These are phyloP conservation scores for Lasiosphaeria hispida DNA, from an alignment of 495 filamentous ascomycete species.

Conservation along the genomic window DNA sequence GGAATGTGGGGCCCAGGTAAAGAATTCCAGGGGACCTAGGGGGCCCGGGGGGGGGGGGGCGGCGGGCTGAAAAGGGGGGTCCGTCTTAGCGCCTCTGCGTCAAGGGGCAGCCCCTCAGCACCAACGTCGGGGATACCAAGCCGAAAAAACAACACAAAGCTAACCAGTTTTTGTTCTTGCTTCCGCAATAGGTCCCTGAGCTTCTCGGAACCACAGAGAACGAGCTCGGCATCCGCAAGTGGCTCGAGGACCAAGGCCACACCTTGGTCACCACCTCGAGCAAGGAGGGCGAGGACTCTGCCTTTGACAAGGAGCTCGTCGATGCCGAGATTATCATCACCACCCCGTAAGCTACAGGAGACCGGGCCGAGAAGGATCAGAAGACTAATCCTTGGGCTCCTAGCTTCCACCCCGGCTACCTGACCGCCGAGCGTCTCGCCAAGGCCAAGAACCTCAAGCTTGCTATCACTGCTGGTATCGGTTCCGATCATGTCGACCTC, in stretches of 20 bases:
- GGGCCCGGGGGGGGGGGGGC: no score
- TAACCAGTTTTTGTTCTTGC: neutral
- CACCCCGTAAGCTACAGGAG: constrained; percentile 67
- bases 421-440: constrained; percentile 91
- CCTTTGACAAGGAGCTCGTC: constrained; percentile 90
- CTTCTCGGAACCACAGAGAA: constrained; percentile 96
- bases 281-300: constrained; percentile 90
- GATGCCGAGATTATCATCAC: constrained; percentile 99
- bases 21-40: no score
- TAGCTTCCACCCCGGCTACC: constrained; percentile 98
- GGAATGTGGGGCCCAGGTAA: constrained; percentile 10
- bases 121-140: neutral
- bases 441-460: constrained; percentile 99
- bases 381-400: neutral
- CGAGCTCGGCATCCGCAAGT: constrained; percentile 92
- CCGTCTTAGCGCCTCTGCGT: no score
- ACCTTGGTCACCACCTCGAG: constrained; percentile 94
- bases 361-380: neutral
- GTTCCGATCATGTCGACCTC: constrained; percentile 96
- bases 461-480: constrained; percentile 94
- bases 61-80: no score
- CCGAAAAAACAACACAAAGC: neutral
- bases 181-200: constrained; percentile 60
- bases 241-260: constrained; percentile 95
- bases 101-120: no score